phyloP scores from a whole-genome alignment of 345 rosid species.

The Sisymbrium irio region DNA sequence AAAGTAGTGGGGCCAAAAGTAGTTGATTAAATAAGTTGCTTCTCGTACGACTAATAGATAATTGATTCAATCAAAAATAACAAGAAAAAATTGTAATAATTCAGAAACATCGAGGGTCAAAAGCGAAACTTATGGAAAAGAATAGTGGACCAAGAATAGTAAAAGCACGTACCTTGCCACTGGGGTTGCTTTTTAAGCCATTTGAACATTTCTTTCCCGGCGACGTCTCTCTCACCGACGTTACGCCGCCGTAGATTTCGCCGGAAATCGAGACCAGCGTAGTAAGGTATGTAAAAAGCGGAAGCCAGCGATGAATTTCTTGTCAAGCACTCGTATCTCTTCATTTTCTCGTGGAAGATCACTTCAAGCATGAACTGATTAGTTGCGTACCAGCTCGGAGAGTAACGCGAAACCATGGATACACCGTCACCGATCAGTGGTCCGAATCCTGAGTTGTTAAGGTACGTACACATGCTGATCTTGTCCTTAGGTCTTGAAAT shows the following conservation, averaged over 20 bases:
- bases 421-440: conserved; percentile 22
- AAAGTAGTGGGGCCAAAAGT: no score
- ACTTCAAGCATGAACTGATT: conserved; percentile 58
- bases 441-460: conserved; percentile 48
- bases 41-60: no score
- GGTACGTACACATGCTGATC: conserved; percentile 45
- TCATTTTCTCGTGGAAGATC: conserved; percentile 53
- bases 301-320: conserved; percentile 52
- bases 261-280: conserved; percentile 53
- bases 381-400: conserved; percentile 36
- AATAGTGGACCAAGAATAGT: not conserved
- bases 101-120: not conserved
- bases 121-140: not conserved
- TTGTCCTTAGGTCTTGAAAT: conserved; percentile 43
- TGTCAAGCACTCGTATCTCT: conserved; percentile 53
- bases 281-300: conserved; percentile 48
- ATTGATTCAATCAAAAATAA: no score
- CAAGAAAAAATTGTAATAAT: not conserved
- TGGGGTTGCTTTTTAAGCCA: conserved; percentile 44
- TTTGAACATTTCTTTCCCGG: conserved; percentile 26
- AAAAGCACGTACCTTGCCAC: conserved; percentile 45
- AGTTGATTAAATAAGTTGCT: no score
- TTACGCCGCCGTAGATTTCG: conserved; percentile 47
- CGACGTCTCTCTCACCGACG: conserved; percentile 41
- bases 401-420: not conserved